Evolutionary conservation across 225 moss, liverwort and hornwort genomes (phyloP).

Genomic region (Antitrichia curtipendula): DNA sequence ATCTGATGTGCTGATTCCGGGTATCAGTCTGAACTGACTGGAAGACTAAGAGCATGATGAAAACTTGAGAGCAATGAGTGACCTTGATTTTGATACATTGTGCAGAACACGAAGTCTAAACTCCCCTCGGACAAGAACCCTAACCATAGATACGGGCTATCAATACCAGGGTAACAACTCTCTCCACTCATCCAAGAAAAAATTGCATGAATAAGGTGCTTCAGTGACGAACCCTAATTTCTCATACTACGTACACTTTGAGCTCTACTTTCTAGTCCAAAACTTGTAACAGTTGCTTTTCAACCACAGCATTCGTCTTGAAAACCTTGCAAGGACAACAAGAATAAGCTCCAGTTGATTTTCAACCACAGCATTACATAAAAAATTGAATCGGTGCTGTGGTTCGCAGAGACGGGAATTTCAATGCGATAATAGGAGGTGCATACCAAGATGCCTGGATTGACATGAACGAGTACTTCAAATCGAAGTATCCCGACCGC

Average conservation of each 20-base stretch:
- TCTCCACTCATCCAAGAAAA: neutral
- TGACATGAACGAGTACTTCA: conserved; percentile 45
- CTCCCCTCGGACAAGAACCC: conserved; percentile 47
- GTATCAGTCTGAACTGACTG: neutral
- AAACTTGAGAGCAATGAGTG: neutral
- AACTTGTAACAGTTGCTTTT: neutral
- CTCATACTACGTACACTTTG: neutral
- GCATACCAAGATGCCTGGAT: conserved; percentile 47
- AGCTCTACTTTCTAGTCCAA: neutral
- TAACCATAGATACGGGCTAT: conserved; percentile 39
- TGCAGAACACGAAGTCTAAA: conserved; percentile 37
- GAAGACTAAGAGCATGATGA: neutral
- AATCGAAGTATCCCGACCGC: conserved; percentile 27
- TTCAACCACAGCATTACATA: neutral
- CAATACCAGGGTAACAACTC: conserved; percentile 13
- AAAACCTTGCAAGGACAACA: neutral
- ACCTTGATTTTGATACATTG: neutral
- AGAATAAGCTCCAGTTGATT: neutral
- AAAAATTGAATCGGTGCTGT: neutral
- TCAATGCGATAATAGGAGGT: conserved; percentile 25
- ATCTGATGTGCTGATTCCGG: neutral
- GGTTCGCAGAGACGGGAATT: conserved; percentile 11
- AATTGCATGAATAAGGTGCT: neutral
- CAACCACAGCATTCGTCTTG: no score
- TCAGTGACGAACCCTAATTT: neutral